These are phyloP conservation scores for Petrea volubilis DNA, from an alignment of 257 asterid species.

Conservation along the genomic window DNA sequence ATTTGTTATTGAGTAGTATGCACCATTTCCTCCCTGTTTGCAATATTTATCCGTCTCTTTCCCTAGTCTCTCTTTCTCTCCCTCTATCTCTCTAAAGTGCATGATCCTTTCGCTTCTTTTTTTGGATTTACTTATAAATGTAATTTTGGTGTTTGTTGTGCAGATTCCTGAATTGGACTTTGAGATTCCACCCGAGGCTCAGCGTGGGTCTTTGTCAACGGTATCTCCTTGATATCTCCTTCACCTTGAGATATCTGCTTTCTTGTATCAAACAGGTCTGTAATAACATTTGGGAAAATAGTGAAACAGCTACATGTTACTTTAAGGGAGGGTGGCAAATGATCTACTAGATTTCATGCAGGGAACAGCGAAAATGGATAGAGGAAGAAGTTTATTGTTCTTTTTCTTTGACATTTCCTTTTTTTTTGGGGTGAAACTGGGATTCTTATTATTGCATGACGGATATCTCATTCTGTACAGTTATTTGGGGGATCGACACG, in stretches of 20 bases:
- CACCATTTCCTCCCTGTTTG: too few species aligned
- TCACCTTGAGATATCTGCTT: not conserved
- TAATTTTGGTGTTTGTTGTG: conserved; percentile 27
- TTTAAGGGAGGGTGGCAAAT: not conserved
- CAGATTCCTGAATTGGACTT: conserved; percentile 95
- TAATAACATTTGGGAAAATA: not conserved
- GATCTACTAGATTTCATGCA: not conserved
- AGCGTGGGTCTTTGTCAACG: conserved; percentile 93
- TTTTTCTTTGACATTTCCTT: not conserved
- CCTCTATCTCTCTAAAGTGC: not conserved
- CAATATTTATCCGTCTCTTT: too few species aligned
- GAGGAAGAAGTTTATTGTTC: not conserved
- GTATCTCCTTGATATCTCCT: conserved; percentile 41
- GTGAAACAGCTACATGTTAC: not conserved
- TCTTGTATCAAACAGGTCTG: not conserved
- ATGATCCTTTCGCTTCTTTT: not conserved
- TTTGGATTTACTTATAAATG: not conserved
- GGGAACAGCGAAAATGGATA: too few species aligned
- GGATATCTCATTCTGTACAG: not conserved
- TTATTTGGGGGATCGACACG: not conserved
- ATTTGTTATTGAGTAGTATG: too few species aligned
- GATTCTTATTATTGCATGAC: not conserved
- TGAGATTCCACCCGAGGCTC: conserved; percentile 98
- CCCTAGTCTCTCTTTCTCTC: too few species aligned
- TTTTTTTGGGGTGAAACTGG: not conserved